Evolutionary conservation across 2,329 filamentous ascomycete species (phyloP), one percentile per base, ranked within the genome.

Genomic region (Alternaria brassicicola): DNA sequence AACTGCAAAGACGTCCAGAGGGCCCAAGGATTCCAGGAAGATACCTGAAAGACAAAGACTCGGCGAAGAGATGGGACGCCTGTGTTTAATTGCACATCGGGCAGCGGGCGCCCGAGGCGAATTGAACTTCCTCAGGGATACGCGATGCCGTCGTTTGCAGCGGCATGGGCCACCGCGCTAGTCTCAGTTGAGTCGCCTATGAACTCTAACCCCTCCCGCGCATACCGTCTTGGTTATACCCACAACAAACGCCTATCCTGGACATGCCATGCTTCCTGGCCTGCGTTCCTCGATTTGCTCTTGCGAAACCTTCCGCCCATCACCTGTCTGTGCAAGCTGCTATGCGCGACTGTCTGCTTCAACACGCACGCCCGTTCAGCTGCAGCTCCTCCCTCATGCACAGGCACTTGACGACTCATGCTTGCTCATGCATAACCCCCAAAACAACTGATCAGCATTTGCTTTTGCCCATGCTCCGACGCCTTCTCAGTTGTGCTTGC

Each of bases 1-100:
- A 33, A 36, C 17, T 19, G 42, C 33, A 48, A 31, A 54, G 13
- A 42, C 52, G 15, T 21, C 21, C 19, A 51, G 39, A 33, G 45
- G 17, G 35, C 7, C 17, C 51, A 19, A 28, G 7, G n/a, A 12
- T 26, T 31, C 26, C 21, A 19, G n/a, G 25, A 36, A 28, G 55
- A 41, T 21, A 25, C 45, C 55, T 45, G 30, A 49, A 49, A 41
- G 35, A 41, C 42, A 28, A 48, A 46, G 23, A 33, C 9, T 1
- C 31, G 49, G 19, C 42, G 15, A 53, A 30, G 46, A 47, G 52
- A 55, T 31, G 56, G 41, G 56, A 41, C 36, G 55, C 17, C 51
- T 41, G 31, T 55, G 56, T 59, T 59, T 50, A 59, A 59, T 59
- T 59, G 35, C 42, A 19, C 41, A 55, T 55, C 39, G 41, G 41